Evolutionary conservation across 495 filamentous ascomycete genomes (phyloP).

Genomic region (Tirmania nivea): DNA sequence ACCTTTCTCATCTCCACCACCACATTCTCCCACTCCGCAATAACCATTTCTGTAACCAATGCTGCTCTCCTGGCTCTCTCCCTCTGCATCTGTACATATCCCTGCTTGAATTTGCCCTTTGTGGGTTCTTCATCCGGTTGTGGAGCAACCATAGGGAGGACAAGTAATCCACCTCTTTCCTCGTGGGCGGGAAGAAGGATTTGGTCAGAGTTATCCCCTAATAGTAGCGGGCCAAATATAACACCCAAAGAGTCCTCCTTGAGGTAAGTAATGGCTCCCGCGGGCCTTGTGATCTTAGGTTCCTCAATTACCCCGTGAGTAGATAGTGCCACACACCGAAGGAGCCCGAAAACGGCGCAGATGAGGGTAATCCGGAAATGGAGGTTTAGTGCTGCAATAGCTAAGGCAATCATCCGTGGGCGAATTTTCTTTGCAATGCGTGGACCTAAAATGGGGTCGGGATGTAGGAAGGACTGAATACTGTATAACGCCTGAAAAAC

Average conservation of each 20-base stretch:
- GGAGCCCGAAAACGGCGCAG: constrained; percentile 42
- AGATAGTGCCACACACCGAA: constrained; percentile 18
- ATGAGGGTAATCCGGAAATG: constrained; percentile 39
- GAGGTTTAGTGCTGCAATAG: constrained; percentile 32
- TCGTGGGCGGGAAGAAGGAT: constrained; percentile 15
- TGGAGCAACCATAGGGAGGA: constrained; percentile 12
- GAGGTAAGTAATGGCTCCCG: constrained; percentile 27
- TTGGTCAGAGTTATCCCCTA: constrained; percentile 28
- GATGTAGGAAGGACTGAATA: constrained; percentile 35
- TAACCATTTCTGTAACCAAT: constrained; percentile 17
- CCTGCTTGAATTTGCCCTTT: not conserved
- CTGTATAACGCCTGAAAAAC: constrained; percentile 44
- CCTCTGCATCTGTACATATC: constrained; percentile 12
- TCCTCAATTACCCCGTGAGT: constrained; percentile 6
- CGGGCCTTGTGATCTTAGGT: constrained; percentile 10
- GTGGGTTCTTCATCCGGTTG: not conserved
- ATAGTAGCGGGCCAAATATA: constrained; percentile 40
- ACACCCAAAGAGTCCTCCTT: constrained; percentile 40
- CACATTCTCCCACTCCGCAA: constrained; percentile 18
- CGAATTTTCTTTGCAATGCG: constrained; percentile 32
- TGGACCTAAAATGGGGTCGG: constrained; percentile 26
- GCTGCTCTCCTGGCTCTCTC: constrained; percentile 16
- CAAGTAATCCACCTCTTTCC: constrained; percentile 15
- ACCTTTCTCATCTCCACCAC: constrained; percentile 16
- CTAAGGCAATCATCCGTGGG: constrained; percentile 42